A percentile compares a stretch with the other conserved stretches of the same genome.
Evolutionary conservation across 73 alveolate genomes (phyloP).

Genomic region (Urostyla sp.): DNA sequence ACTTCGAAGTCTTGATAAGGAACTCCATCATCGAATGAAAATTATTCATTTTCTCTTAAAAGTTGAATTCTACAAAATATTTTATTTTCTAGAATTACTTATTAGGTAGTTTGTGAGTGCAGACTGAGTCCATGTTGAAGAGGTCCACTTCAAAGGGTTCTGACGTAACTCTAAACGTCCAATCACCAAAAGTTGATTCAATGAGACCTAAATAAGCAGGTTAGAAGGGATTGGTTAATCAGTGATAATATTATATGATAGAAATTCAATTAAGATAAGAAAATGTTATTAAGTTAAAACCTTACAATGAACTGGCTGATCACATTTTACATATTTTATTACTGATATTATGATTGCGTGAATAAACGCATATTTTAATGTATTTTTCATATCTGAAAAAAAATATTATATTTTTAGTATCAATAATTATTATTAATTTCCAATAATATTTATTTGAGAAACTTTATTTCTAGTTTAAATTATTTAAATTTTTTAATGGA

Average conservation of each 20-base stretch:
- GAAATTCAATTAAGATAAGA: neutral
- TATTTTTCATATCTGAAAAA: too few species aligned
- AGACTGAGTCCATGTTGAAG: slow-evolving; percentile 21
- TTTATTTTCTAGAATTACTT: too few species aligned
- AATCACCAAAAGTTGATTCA: slow-evolving; percentile 32
- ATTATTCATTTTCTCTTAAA: slow-evolving; percentile 6
- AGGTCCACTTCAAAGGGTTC: slow-evolving; percentile 41
- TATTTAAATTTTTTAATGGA: too few species aligned
- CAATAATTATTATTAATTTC: too few species aligned
- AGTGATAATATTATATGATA: neutral
- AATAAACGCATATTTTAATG: slow-evolving; percentile 6
- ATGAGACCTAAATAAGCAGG: slow-evolving; percentile 43
- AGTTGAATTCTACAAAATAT: slow-evolving; percentile 19
- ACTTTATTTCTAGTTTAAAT: too few species aligned
- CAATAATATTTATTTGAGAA: too few species aligned
- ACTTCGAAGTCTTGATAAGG: too few species aligned
- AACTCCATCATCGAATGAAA: slow-evolving; percentile 39
- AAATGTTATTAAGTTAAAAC: neutral
- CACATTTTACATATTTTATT: slow-evolving; percentile 29
- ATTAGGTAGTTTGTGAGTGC: slow-evolving; percentile 66
- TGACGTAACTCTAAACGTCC: slow-evolving; percentile 29
- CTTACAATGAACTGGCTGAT: slow-evolving; percentile 69
- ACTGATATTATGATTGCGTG: neutral
- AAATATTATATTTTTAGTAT: too few species aligned
- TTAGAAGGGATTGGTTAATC: too few species aligned